Conservation (phyloP, 257 asterid genomes). For the Solanum corneliomulleri region DNA sequence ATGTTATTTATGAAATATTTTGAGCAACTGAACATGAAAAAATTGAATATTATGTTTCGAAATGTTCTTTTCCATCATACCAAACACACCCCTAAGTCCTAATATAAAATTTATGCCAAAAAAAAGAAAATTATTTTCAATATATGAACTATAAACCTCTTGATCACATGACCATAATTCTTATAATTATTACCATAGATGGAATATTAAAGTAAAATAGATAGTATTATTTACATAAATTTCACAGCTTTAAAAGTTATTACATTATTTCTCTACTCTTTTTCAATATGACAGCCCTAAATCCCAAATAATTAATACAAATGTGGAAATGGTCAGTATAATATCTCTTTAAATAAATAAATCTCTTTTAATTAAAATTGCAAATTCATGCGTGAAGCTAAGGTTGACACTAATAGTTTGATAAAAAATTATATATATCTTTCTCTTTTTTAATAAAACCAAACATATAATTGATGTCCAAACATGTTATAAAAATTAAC, state of each 20-base stretch:
- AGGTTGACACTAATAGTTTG: not conserved
- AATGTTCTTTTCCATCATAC: not conserved
- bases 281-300: not conserved
- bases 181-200: not conserved
- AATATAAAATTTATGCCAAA: no score
- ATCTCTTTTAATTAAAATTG: not conserved
- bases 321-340: not conserved
- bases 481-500: not conserved
- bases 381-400: constrained; percentile 4
- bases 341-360: not conserved
- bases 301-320: not conserved
- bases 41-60: not conserved
- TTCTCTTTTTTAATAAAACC: not conserved
- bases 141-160: not conserved
- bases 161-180: not conserved
- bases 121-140: not conserved
- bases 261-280: no score
- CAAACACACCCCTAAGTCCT: not conserved
- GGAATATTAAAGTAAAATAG: not conserved
- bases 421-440: not conserved
- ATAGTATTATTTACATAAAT: no score
- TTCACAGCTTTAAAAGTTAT: rapidly evolving
- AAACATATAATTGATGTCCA: not conserved
- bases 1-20: not conserved
- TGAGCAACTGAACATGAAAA: not conserved